These are phyloP conservation scores for Arxiozyma bovina DNA, from an alignment of 1,139 yeast genomes.

Conservation along the genomic window DNA sequence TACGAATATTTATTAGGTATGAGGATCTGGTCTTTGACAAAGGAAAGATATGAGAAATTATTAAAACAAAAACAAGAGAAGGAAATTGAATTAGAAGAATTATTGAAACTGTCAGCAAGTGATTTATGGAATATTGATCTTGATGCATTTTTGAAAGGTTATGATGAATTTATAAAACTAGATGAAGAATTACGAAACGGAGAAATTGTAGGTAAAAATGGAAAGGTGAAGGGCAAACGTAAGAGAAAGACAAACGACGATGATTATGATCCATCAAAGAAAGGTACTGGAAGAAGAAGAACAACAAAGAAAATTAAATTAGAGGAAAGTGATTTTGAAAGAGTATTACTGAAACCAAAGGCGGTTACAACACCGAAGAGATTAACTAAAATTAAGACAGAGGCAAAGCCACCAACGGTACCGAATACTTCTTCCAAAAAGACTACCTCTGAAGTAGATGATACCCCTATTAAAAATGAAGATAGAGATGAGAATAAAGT, in stretches of 20 bases:
- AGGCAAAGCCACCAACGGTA: slow-evolving; percentile 7
- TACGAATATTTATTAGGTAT: slow-evolving; percentile 74
- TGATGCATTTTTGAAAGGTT: slow-evolving; percentile 58
- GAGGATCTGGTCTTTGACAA: slow-evolving; percentile 90
- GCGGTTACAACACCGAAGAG: slow-evolving; percentile 20
- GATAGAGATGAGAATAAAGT: neutral
- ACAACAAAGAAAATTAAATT: slow-evolving; percentile 18
- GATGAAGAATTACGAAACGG: slow-evolving; percentile 41
- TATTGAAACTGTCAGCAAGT: slow-evolving; percentile 67
- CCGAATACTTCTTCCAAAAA: slow-evolving; percentile 8
- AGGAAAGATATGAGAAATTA: slow-evolving; percentile 76
- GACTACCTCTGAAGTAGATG: slow-evolving; percentile 9
- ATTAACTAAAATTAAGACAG: slow-evolving; percentile 21
- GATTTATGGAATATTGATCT: slow-evolving; percentile 83
- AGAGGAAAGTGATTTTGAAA: slow-evolving; percentile 27
- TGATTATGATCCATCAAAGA: slow-evolving; percentile 27
- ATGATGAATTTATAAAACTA: slow-evolving; percentile 53
- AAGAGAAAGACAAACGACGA: slow-evolving; percentile 28
- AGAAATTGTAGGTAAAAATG: slow-evolving; percentile 21
- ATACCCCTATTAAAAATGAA: slow-evolving; percentile 4
- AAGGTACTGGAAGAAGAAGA: slow-evolving; percentile 19
- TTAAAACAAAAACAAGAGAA: slow-evolving; percentile 63
- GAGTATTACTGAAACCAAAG: slow-evolving; percentile 25
- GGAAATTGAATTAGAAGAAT: slow-evolving; percentile 59
- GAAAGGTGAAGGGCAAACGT: slow-evolving; percentile 27